These are phyloP conservation scores for Coffea eugenioides DNA, from an alignment of 257 asterid genomes.

Conservation along the genomic window DNA sequence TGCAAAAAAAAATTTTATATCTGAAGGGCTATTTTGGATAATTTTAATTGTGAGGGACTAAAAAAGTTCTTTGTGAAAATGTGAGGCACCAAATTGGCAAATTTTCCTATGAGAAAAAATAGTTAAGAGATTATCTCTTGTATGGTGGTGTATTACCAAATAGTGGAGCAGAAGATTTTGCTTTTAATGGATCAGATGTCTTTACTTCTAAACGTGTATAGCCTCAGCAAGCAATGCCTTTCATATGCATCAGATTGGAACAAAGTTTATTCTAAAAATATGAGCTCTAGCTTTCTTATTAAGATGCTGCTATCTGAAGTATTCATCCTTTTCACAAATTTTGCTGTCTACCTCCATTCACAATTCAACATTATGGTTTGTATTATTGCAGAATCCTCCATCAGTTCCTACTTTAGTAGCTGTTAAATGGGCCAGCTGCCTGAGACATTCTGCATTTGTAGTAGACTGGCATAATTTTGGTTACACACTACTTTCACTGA, in stretches of 20 bases:
- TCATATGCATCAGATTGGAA: background rate
- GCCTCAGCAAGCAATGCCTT: background rate
- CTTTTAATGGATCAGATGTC: background rate
- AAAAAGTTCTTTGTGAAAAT: too few species aligned
- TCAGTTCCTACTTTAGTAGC: conserved; percentile 96
- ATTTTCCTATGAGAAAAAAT: background rate
- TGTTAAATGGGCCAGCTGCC: conserved; percentile 89
- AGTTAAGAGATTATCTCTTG: background rate
- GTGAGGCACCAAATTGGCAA: too few species aligned
- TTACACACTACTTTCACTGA: conserved; percentile 77
- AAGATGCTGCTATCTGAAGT: background rate
- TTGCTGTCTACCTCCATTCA: conserved; percentile 4
- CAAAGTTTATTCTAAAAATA: background rate
- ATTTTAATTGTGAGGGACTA: too few species aligned
- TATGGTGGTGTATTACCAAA: background rate
- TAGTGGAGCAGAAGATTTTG: background rate
- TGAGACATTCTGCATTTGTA: conserved; percentile 65
- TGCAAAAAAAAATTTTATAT: too few species aligned
- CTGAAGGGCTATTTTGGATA: too few species aligned
- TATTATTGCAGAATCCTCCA: conserved; percentile 83
- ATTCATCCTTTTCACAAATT: background rate
- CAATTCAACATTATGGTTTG: conserved; percentile 14
- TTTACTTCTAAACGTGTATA: background rate
- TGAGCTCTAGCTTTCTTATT: background rate
- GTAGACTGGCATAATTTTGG: conserved; percentile 98